phyloP scores from a whole-genome alignment of 192 early-diverging fungal genomes.

The Umbelopsis sp. region DNA sequence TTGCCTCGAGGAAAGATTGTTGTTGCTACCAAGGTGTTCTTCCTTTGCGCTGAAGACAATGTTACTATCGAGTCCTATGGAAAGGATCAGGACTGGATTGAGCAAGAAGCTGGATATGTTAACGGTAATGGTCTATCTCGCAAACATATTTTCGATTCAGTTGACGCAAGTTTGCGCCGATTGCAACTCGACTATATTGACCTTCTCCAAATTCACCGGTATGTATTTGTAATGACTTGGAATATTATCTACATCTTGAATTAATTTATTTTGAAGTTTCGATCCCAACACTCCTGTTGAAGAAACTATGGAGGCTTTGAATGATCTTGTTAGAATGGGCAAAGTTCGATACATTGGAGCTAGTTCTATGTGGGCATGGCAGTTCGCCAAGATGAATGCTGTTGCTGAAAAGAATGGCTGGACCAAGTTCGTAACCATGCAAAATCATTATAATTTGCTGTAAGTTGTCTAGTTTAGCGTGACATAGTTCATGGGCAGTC shows the following conservation, averaged over 20 bases:
- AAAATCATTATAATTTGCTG: slow-evolving; percentile 41
- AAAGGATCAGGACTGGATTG: slow-evolving; percentile 5
- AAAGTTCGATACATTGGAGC: slow-evolving; percentile 55
- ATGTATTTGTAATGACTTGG: slow-evolving; percentile 32
- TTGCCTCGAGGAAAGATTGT: slow-evolving; percentile 68
- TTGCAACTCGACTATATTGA: slow-evolving; percentile 72
- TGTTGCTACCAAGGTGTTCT: slow-evolving; percentile 74
- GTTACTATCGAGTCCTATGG: neutral
- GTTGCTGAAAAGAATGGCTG: slow-evolving; percentile 42
- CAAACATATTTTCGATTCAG: slow-evolving; percentile 83
- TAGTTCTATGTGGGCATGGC: slow-evolving; percentile 40
- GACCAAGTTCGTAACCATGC: slow-evolving; percentile 36
- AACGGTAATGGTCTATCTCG: slow-evolving; percentile 80
- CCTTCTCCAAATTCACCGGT: slow-evolving; percentile 76
- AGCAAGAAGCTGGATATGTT: slow-evolving; percentile 9
- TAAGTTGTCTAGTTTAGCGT: neutral
- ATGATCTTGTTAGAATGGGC: slow-evolving; percentile 68
- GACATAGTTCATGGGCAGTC: neutral
- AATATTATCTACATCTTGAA: neutral
- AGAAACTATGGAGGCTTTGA: slow-evolving; percentile 70
- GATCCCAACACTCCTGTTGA: slow-evolving; percentile 53
- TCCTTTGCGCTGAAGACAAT: slow-evolving; percentile 44
- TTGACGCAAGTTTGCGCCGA: slow-evolving; percentile 67
- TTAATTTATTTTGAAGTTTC: neutral
- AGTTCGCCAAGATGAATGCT: slow-evolving; percentile 37